Evolutionary conservation across 768 basidiomycete species (phyloP).

Genomic region (Lentinula lateritia): DNA sequence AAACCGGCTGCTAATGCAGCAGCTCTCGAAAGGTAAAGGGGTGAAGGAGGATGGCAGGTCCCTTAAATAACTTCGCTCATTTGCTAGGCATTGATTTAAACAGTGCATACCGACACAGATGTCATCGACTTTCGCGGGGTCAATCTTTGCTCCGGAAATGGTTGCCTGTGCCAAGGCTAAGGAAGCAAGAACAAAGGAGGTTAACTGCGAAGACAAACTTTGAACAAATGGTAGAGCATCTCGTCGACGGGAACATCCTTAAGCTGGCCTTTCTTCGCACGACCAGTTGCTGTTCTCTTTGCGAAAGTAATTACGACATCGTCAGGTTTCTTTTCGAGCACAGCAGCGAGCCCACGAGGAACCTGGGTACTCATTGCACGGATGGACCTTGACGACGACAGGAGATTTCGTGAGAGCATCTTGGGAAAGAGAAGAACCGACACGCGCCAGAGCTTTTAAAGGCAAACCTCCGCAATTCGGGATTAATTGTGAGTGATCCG

Average conservation of each 20-base stretch:
- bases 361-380: constrained; percentile 30
- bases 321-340: constrained; percentile 67
- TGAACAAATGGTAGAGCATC: constrained; percentile 76
- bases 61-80: constrained; percentile 31
- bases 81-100: neutral
- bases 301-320: constrained; percentile 91
- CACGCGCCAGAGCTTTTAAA: neutral
- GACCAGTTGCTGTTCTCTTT: constrained; percentile 84
- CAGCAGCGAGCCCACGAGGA: constrained; percentile 42
- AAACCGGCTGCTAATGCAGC: constrained; percentile 88
- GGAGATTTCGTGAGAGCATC: constrained; percentile 2
- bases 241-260: constrained; percentile 88
- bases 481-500: neutral
- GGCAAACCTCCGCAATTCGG: neutral
- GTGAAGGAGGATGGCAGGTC: constrained; percentile 80
- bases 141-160: constrained; percentile 57
- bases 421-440: neutral
- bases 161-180: constrained; percentile 43
- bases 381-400: neutral
- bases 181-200: neutral
- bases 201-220: constrained; percentile 34
- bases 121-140: constrained; percentile 71
- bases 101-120: constrained; percentile 68
- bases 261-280: constrained; percentile 86
- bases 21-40: constrained; percentile 77